phyloP scores from a whole-genome alignment of 2,329 filamentous ascomycete species.

The Tolypocladium nubicola region DNA sequence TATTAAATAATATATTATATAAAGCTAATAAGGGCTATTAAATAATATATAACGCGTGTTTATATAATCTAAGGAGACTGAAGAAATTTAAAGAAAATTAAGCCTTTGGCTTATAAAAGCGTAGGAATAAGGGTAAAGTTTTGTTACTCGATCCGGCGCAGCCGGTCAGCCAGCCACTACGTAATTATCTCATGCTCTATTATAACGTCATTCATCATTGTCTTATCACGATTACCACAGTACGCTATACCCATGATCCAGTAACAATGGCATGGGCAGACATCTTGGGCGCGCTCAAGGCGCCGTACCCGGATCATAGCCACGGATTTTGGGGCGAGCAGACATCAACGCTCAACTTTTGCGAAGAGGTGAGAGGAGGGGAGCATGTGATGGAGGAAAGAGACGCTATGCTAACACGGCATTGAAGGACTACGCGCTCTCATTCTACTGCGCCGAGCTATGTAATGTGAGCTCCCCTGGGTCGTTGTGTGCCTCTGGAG shows the following conservation, averaged over 20 bases:
- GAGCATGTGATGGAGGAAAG: neutral
- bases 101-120: too few relatives aligned
- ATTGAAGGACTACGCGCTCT: slow-evolving; percentile 52
- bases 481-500: neutral
- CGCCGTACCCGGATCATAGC: slow-evolving; percentile 35
- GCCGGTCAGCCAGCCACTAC: neutral
- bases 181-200: neutral
- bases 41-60: too few relatives aligned
- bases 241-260: neutral
- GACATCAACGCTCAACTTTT: slow-evolving; percentile 68
- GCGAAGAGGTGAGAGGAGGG: slow-evolving; percentile 54
- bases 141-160: too few relatives aligned
- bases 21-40: too few relatives aligned
- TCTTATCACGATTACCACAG: neutral
- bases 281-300: neutral
- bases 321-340: slow-evolving; percentile 57
- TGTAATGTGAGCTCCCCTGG: slow-evolving; percentile 41
- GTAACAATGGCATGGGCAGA: neutral
- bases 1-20: too few relatives aligned
- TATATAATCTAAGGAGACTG: too few relatives aligned
- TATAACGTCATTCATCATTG: neutral
- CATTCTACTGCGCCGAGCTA: slow-evolving; percentile 65
- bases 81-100: too few relatives aligned
- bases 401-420: neutral
- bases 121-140: too few relatives aligned